These are phyloP conservation scores for Aspergillus sclerotialis DNA, from an alignment of 2,329 filamentous ascomycete genomes.

Conservation along the genomic window DNA sequence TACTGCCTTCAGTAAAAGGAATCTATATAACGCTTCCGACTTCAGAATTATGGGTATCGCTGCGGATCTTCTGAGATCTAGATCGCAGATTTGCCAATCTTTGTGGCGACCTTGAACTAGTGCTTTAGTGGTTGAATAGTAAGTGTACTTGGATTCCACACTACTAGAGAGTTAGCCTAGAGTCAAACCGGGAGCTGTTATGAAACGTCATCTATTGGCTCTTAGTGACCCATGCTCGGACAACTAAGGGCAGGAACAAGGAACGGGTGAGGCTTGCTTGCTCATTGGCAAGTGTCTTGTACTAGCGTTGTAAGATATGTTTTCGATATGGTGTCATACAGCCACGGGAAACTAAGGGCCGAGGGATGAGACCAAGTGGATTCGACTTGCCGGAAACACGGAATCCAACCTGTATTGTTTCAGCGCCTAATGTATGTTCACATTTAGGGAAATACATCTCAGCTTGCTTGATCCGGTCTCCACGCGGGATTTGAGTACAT, in stretches of 20 bases:
- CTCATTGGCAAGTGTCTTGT: constrained; percentile 13
- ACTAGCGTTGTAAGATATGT: constrained; percentile 6
- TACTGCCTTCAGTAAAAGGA: background rate
- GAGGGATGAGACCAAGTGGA: constrained; percentile 6
- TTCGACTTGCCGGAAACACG: constrained; percentile 4
- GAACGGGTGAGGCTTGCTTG: constrained; percentile 6
- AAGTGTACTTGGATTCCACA: background rate
- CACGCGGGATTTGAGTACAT: background rate
- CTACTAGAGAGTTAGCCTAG: background rate
- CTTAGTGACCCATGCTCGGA: constrained; percentile 9
- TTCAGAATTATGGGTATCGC: too few relatives aligned
- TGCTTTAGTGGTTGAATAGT: background rate
- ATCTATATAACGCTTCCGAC: too few relatives aligned
- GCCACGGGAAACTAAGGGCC: constrained; percentile 2
- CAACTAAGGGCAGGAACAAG: constrained; percentile 9
- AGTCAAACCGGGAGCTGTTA: background rate
- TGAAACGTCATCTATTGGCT: constrained; percentile 8
- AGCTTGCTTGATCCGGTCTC: background rate
- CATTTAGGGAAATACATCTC: constrained; percentile 9
- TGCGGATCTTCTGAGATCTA: too few relatives aligned
- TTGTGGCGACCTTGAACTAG: too few relatives aligned
- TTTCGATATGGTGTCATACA: constrained; percentile 6
- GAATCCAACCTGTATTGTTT: constrained; percentile 5
- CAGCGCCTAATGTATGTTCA: constrained; percentile 11
- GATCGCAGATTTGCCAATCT: too few relatives aligned